Evolutionary conservation across 441 rosid genomes (phyloP).

Genomic region (Gossypium schwendimanii): DNA sequence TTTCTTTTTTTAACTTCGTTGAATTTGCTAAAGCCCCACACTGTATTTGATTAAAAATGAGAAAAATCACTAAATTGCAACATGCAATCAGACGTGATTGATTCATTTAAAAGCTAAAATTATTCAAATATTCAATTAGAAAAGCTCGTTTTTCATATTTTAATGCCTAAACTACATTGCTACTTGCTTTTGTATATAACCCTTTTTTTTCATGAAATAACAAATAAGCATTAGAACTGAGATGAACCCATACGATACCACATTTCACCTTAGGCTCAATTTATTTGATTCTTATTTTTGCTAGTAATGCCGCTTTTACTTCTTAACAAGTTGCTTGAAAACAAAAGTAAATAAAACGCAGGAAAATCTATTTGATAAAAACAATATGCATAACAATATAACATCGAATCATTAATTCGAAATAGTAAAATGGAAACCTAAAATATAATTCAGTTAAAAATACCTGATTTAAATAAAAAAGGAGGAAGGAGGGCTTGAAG

Average conservation of each 20-base stretch:
- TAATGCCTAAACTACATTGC: background rate
- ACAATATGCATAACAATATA: background rate
- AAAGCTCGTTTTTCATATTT: background rate
- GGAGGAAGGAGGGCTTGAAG: constrained; percentile 28
- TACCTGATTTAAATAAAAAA: constrained; percentile 26
- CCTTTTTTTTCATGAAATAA: background rate
- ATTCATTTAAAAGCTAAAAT: background rate
- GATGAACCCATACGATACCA: background rate
- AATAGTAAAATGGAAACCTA: background rate
- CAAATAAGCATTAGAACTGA: background rate
- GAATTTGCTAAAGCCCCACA: background rate
- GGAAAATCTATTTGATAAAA: background rate
- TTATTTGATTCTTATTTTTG: background rate
- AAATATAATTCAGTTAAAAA: background rate
- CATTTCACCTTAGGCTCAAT: background rate
- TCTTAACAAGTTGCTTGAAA: background rate
- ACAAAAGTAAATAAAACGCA: background rate
- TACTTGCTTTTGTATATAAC: background rate
- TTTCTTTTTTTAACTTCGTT: background rate
- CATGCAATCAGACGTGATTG: background rate
- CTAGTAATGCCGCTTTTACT: background rate
- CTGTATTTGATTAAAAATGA: background rate
- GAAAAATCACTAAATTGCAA: background rate
- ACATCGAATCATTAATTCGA: background rate
- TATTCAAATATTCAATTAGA: background rate